Evolutionary conservation across 2,329 filamentous ascomycete genomes (phyloP).

Genomic region (Paracoccidioides brasiliensis): DNA sequence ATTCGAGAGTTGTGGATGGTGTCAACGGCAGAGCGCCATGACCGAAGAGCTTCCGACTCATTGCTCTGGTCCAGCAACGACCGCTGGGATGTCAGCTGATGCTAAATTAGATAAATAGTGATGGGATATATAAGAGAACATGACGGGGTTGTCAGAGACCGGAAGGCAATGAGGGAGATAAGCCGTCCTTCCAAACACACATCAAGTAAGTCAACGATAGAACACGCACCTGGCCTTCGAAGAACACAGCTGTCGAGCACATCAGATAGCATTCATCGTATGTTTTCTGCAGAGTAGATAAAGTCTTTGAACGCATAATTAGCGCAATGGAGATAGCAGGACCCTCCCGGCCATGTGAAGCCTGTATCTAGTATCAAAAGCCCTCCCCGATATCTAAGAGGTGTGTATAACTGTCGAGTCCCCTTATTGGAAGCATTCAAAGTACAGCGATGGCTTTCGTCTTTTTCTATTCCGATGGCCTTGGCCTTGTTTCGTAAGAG

Average conservation of each 20-base stretch:
- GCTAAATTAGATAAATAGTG: neutral
- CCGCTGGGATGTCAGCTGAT: neutral
- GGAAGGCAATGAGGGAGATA: neutral
- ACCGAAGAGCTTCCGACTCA: slow-evolving; percentile 76
- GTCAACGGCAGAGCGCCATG: slow-evolving; percentile 79
- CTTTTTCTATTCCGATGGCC: no score
- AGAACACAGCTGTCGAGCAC: slow-evolving; percentile 92
- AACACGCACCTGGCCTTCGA: slow-evolving; percentile 66
- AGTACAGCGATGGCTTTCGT: no score
- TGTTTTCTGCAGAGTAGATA: slow-evolving; percentile 80
- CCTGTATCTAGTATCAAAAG: neutral
- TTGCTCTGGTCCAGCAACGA: slow-evolving; percentile 51
- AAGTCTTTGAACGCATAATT: slow-evolving; percentile 45
- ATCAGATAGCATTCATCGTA: slow-evolving; percentile 94
- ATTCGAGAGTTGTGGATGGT: slow-evolving; percentile 73
- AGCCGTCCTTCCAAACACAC: neutral
- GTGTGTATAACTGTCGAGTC: neutral
- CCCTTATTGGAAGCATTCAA: neutral
- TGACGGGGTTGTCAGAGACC: neutral
- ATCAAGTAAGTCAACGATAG: neutral
- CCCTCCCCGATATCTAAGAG: neutral
- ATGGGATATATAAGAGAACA: neutral
- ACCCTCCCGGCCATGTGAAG: slow-evolving; percentile 6
- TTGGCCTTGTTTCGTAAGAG: neutral
- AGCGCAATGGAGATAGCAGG: slow-evolving; percentile 8